These are phyloP conservation scores for Cucumis melo DNA, from an alignment of 306 rosid species.

Conservation along the genomic window DNA sequence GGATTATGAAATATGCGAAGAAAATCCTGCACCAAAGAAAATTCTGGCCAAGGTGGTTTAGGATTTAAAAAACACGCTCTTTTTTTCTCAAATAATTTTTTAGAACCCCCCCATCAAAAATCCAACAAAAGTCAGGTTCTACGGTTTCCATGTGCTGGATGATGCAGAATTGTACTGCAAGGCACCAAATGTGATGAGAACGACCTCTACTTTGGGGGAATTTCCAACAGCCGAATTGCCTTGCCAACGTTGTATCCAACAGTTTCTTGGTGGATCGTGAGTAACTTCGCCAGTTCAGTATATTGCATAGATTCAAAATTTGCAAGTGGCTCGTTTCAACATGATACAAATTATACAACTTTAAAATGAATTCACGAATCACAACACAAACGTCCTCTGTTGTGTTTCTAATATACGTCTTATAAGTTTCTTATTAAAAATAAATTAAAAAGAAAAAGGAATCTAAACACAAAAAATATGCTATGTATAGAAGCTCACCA, in stretches of 20 bases:
- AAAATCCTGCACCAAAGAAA: slow-evolving; percentile 99
- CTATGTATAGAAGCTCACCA: slow-evolving; percentile 42
- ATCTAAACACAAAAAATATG: not conserved
- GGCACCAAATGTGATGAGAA: slow-evolving; percentile 1
- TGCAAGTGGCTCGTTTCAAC: not conserved
- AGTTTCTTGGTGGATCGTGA: not conserved
- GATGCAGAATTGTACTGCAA: not conserved
- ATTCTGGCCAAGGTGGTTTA: slow-evolving; percentile 92
- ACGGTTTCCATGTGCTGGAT: not conserved
- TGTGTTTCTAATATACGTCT: not conserved
- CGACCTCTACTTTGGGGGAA: not conserved
- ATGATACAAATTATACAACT: not conserved
- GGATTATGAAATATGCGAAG: slow-evolving; percentile 83
- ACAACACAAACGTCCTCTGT: not conserved
- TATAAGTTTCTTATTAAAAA: not conserved
- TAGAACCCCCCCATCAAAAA: slow-evolving; percentile 49
- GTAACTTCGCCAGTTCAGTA: not conserved
- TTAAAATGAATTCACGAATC: not conserved
- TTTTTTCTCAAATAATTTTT: slow-evolving; percentile 36
- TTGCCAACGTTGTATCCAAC: not conserved
- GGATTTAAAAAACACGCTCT: slow-evolving; percentile 44
- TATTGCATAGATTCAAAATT: not conserved
- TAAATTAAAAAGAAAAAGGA: not conserved
- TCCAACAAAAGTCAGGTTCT: slow-evolving; percentile 42
- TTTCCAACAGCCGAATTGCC: slow-evolving; percentile 13